Evolutionary conservation across 1,284 basidiomycete genomes (phyloP).

Genomic region (Boletellus deceptivus): DNA sequence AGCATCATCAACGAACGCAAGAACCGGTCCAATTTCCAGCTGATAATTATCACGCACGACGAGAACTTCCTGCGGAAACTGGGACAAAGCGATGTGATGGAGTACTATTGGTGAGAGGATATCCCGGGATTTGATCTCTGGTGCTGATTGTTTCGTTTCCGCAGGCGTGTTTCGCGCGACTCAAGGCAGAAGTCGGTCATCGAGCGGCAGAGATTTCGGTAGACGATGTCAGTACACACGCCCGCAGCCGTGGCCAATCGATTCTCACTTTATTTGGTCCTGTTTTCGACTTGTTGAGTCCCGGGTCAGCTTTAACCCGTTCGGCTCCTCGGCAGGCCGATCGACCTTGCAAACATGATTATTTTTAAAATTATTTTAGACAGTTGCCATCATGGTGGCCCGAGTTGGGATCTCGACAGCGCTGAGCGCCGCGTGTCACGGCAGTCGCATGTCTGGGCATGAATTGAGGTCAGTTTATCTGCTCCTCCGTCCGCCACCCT

Average conservation of each 20-base stretch:
- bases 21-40: constrained; percentile 90
- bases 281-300: constrained; percentile 7
- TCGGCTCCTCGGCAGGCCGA: constrained; percentile 10
- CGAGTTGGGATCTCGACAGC: constrained; percentile 19
- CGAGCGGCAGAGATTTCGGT: constrained; percentile 65
- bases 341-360: not conserved
- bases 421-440: constrained; percentile 9
- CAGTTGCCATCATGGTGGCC: not conserved
- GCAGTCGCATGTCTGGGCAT: constrained; percentile 9
- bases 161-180: constrained; percentile 58
- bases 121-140: not conserved
- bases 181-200: constrained; percentile 72
- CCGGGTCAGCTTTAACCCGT: constrained; percentile 3
- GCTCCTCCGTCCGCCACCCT: not conserved
- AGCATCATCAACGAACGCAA: constrained; percentile 93
- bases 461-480: constrained; percentile 15
- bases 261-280: not conserved
- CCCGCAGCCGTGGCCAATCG: too few relatives aligned
- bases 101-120: constrained; percentile 76
- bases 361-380: not conserved
- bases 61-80: constrained; percentile 85
- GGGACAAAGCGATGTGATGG: constrained; percentile 84
- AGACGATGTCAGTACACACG: constrained; percentile 14
- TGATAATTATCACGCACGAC: constrained; percentile 97
- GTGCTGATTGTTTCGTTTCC: not conserved